phyloP scores from a whole-genome alignment of 306 rosid genomes.

The Echinosophora koreensis region DNA sequence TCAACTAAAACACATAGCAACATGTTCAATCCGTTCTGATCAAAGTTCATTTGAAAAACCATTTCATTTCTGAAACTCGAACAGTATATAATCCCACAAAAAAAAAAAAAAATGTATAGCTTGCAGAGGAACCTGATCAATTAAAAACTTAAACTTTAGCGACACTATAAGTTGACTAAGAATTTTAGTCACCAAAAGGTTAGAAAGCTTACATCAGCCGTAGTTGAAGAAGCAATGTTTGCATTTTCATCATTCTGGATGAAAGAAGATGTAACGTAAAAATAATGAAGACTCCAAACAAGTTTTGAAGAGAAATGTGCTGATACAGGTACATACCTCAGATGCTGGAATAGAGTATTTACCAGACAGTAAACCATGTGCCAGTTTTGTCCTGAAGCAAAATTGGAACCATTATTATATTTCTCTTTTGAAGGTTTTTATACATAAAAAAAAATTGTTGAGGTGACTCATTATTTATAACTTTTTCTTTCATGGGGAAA shows the following conservation, averaged over 20 bases:
- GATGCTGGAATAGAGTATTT: conserved; percentile 76
- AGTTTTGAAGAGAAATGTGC: conserved; percentile 16
- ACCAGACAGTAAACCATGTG: conserved; percentile 86
- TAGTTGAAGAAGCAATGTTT: conserved; percentile 56
- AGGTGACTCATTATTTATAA: background rate
- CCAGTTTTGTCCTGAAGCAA: conserved; percentile 76
- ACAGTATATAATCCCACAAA: background rate
- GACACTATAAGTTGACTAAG: background rate
- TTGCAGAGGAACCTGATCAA: conserved; percentile 18
- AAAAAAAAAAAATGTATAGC: background rate
- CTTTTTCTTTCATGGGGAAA: conserved; percentile 14
- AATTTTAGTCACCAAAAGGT: conserved; percentile 21
- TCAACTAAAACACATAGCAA: conserved; percentile 41
- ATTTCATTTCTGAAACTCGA: conserved; percentile 3
- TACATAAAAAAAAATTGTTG: background rate
- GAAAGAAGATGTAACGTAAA: conserved; percentile 33
- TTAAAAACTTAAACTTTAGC: conserved; percentile 9
- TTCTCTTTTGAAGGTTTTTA: conserved; percentile 19
- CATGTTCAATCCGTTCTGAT: conserved; percentile 15
- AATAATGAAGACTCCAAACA: conserved; percentile 22
- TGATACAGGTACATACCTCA: conserved; percentile 57
- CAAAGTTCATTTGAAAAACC: background rate
- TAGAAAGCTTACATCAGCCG: conserved; percentile 67
- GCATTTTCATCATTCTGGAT: conserved; percentile 67
- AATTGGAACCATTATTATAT: conserved; percentile 40